Evolutionary conservation across 495 filamentous ascomycete species (phyloP).

Genomic region (Collariella sp.): DNA sequence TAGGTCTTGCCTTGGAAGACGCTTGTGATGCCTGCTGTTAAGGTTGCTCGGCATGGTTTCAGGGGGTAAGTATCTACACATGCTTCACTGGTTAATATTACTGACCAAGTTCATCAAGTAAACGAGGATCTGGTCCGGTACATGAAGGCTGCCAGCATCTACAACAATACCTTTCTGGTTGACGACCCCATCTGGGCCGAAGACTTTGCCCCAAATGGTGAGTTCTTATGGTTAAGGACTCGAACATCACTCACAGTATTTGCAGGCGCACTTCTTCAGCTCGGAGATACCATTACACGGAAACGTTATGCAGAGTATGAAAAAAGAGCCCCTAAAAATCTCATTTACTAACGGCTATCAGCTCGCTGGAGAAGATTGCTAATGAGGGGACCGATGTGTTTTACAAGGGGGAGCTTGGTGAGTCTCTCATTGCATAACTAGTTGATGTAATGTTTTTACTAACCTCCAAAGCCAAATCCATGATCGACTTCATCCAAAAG

Average conservation of each 20-base stretch:
- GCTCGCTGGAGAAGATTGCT: conserved; percentile 67
- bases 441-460: too few relatives aligned
- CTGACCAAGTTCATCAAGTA: conserved; percentile 35
- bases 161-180: conserved; percentile 52
- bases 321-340: background rate
- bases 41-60: conserved; percentile 70
- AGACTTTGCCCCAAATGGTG: conserved; percentile 76
- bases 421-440: background rate
- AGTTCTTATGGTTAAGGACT: background rate
- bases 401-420: conserved; percentile 55
- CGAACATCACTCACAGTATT: background rate
- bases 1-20: conserved; percentile 28
- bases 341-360: conserved; percentile 8
- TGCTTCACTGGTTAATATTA: background rate
- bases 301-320: conserved; percentile 61
- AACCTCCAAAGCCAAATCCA: conserved; percentile 54
- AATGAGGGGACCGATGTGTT: conserved; percentile 61
- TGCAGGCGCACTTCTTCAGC: conserved; percentile 42
- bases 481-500: conserved; percentile 53
- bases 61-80: conserved; percentile 14
- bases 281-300: conserved; percentile 70
- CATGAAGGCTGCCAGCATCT: conserved; percentile 41
- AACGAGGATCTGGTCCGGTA: conserved; percentile 64
- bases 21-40: conserved; percentile 62
- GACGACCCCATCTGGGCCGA: conserved; percentile 69